Conservation (phyloP, 176 grass and related monocot genomes). For the Oryza meridionalis region DNA sequence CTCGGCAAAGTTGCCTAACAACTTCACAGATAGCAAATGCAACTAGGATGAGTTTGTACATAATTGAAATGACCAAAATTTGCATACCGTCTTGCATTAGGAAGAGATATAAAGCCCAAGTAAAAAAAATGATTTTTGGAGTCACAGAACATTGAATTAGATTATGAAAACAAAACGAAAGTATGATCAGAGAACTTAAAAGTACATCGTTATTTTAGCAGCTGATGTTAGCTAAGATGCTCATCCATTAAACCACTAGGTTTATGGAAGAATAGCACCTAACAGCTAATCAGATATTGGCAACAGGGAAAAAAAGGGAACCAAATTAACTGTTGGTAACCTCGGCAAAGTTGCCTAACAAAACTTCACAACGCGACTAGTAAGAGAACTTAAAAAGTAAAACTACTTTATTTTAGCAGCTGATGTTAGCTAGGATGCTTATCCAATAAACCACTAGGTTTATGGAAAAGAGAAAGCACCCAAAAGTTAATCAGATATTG, state of each 20-base stretch:
- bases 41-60: background rate
- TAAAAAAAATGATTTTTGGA: too few species aligned
- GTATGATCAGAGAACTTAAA: too few species aligned
- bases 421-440: constrained; percentile 30
- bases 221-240: constrained; percentile 30
- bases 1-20: constrained; percentile 66
- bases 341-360: constrained; percentile 54
- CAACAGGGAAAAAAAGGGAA: constrained; percentile 65
- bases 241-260: constrained; percentile 30
- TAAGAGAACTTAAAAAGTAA: too few species aligned
- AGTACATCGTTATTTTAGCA: too few species aligned
- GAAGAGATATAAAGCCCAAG: too few species aligned
- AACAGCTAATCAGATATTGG: constrained; percentile 22
- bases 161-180: too few species aligned
- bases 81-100: too few species aligned
- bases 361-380: too few species aligned
- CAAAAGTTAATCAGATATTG: constrained; percentile 12
- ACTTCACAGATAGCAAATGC: background rate
- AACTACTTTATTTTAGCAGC: too few species aligned
- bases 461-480: background rate
- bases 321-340: constrained; percentile 54
- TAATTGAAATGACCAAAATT: background rate
- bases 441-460: constrained; percentile 31
- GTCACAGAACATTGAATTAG: too few species aligned
- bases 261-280: background rate